Conservation (phyloP, 495 filamentous ascomycete genomes). For the Penicillium goetzii region DNA sequence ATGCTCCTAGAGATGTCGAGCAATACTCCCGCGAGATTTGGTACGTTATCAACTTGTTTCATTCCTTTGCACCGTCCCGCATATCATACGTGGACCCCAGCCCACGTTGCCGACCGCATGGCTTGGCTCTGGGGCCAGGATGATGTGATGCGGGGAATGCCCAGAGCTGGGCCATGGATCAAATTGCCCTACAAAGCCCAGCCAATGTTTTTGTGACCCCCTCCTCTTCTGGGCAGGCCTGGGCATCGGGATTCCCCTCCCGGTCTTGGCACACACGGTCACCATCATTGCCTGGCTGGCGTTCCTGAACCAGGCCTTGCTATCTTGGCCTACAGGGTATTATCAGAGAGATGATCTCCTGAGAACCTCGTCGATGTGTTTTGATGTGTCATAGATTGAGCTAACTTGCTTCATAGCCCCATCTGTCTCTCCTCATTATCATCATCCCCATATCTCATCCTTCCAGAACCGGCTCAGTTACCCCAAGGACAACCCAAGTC, state of each 20-base stretch:
- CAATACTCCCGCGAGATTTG: conserved; percentile 37
- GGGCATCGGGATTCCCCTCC: conserved; percentile 5
- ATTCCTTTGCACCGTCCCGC: conserved; percentile 3
- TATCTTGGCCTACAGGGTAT: conserved; percentile 5
- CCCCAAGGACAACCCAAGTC: conserved; percentile 13
- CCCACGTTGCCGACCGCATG: conserved; percentile 24
- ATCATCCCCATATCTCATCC: conserved; percentile 30
- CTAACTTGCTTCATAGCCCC: conserved; percentile 20
- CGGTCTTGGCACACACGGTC: neutral
- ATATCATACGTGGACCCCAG: neutral
- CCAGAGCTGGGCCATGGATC: conserved; percentile 27
- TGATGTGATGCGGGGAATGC: conserved; percentile 40
- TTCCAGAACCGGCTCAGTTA: conserved; percentile 26
- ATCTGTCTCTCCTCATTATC: conserved; percentile 36
- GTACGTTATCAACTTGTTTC: conserved; percentile 28
- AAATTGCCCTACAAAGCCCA: conserved; percentile 22
- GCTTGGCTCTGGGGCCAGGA: conserved; percentile 16
- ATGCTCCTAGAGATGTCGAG: conserved; percentile 20
- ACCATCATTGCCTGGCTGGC: neutral
- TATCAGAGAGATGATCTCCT: neutral
- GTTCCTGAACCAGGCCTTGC: conserved; percentile 1
- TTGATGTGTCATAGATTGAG: conserved; percentile 7
- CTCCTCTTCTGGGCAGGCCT: neutral
- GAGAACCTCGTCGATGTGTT: conserved; percentile 6
- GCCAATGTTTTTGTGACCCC: neutral